Percentiles rank a stretch among this genome's conserved stretches.
These are phyloP conservation scores for Tuber magnatum DNA, from an alignment of 495 filamentous ascomycete genomes.

Conservation along the genomic window DNA sequence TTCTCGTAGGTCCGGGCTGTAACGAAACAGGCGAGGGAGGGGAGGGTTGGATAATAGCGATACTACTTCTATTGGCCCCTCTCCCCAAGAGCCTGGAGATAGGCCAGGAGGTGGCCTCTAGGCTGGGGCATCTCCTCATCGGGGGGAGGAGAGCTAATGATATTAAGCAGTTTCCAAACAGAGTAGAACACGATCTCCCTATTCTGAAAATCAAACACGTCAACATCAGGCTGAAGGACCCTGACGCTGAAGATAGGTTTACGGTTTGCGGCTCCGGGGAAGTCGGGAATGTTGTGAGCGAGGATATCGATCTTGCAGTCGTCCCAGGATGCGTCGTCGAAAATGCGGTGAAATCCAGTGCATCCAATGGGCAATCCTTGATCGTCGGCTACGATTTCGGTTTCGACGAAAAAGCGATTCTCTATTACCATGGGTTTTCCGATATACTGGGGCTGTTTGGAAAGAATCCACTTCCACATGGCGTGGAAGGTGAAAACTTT, in stretches of 20 bases:
- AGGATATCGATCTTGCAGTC: background rate
- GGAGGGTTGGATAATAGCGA: background rate
- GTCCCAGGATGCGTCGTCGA: constrained; percentile 1
- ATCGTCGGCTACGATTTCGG: background rate
- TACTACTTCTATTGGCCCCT: background rate
- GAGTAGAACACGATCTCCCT: constrained; percentile 4
- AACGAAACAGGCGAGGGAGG: background rate
- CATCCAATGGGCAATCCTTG: background rate
- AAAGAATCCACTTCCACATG: background rate
- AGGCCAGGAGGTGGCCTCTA: background rate
- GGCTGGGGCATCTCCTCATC: background rate
- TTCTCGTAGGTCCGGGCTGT: background rate
- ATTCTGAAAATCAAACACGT: constrained; percentile 3
- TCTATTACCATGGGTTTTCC: background rate
- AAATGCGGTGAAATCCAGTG: background rate
- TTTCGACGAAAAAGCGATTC: constrained; percentile 1
- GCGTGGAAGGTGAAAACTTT: background rate
- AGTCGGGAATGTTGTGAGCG: constrained; percentile 1
- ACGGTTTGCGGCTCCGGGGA: background rate
- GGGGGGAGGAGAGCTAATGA: background rate
- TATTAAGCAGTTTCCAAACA: constrained; percentile 1
- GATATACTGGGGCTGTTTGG: constrained; percentile 1
- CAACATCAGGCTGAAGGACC: background rate
- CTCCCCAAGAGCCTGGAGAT: constrained; percentile 1
- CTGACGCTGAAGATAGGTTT: constrained; percentile 1